Base-by-base conservation (phyloP, 2,329 filamentous ascomycete genomes). In the Cryphonectria carpinicola region DNA sequence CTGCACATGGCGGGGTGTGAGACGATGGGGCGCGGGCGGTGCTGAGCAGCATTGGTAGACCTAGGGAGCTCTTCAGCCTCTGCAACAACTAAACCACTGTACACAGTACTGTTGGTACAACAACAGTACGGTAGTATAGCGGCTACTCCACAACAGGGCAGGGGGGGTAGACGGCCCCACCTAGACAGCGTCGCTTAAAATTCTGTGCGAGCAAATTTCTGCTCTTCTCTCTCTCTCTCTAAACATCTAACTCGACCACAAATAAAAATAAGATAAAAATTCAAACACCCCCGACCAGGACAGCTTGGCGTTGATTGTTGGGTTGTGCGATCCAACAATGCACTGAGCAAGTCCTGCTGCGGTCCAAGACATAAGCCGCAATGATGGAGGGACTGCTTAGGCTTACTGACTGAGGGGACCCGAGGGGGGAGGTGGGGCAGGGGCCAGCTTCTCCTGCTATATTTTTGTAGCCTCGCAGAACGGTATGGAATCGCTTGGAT, bases 401-500 rank as follows among this genome's bases (percentile, higher is more conserved):
- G 43, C 54, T 39, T 43, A 28, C 60, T 66, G 63, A 49, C 54
- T 68, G 65, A n/a, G 32, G 49, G 43, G 46, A 49, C 37, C 54
- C 66, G 65, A n/a, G 41, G 49, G 52, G 41, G 58, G 41, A 63
- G 70, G 71, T 70, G 68, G 70, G 68, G 68, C 67, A 65, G 41
- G 66, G 60, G n/a, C 49, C 46, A 41, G 66, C 52, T 68, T 65
- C 25, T 54, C 5, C 49, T 56, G 64, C 28, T 28, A 14, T 49
- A 52, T 32, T 28, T 49, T 67, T 71, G 49, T 52, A 72, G 70
- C 67, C 68, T 68, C 65, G 68, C 69, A 63, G 71, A 72, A 72
- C 58, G 54, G 65, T 66, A 72, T 72, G 71, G 71, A 72, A 72
- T 72, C 71, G 65, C 54, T 32, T 72, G 65, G 71, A 72, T 70